phyloP scores from a whole-genome alignment of 2,329 filamentous ascomycete species.

The Rutstroemia sp. region DNA sequence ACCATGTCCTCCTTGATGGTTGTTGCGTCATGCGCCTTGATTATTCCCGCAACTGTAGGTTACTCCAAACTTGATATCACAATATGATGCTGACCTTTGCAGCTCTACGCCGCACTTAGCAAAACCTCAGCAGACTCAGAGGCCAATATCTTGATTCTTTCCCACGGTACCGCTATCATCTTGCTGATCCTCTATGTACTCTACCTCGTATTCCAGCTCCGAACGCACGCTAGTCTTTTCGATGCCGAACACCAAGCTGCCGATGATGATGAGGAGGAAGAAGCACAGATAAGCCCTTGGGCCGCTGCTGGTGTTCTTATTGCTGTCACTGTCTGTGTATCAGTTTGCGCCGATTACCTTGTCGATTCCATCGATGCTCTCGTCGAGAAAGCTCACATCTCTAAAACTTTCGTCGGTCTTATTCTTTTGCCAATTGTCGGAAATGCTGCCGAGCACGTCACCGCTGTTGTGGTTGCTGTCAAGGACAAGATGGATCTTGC shows the following conservation, averaged over 20 bases:
- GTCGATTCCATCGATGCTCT: slow-evolving; percentile 68
- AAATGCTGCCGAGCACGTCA: slow-evolving; percentile 74
- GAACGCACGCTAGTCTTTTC: slow-evolving; percentile 66
- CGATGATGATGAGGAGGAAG: slow-evolving; percentile 5
- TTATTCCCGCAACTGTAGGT: slow-evolving; percentile 63
- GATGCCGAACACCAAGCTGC: slow-evolving; percentile 40
- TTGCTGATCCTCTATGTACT: slow-evolving; percentile 66
- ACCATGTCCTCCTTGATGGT: slow-evolving; percentile 70
- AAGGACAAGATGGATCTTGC: slow-evolving; percentile 70
- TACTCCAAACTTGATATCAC: background rate
- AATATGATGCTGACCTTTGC: background rate
- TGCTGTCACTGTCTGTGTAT: slow-evolving; percentile 59
- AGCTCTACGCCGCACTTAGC: slow-evolving; percentile 60
- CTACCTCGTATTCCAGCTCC: slow-evolving; percentile 72
- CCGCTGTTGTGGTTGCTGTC: slow-evolving; percentile 66
- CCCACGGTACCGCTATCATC: slow-evolving; percentile 69
- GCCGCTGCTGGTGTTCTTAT: slow-evolving; percentile 46
- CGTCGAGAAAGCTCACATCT: slow-evolving; percentile 61
- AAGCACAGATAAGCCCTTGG: slow-evolving; percentile 9
- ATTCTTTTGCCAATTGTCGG: slow-evolving; percentile 73
- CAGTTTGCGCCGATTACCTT: slow-evolving; percentile 67
- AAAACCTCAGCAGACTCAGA: slow-evolving; percentile 36
- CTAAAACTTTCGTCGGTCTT: slow-evolving; percentile 72
- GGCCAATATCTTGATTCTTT: slow-evolving; percentile 60
- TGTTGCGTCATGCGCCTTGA: slow-evolving; percentile 66